Evolutionary conservation across 345 rosid genomes (phyloP), one percentile per base, ranked within the genome.

Genomic region (Microthlaspi erraticum): DNA sequence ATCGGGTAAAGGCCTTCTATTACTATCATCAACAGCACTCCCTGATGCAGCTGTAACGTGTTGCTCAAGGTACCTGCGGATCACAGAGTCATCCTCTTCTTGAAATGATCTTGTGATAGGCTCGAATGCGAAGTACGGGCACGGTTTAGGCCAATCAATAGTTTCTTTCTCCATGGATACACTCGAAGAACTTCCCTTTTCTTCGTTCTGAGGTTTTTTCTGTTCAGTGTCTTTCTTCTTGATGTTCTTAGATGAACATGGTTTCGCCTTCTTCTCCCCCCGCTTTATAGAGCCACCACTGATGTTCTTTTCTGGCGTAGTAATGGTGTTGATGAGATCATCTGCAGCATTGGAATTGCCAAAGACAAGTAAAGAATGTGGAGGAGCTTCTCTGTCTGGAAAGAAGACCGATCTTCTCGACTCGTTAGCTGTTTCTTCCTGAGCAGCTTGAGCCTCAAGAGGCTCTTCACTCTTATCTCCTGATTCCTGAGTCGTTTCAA

Each of bases 111-210:
- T 83, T 17, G 81, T 70, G 64, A 81, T 73, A 48, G 86, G 85
- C 81, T 82, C 85, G 75, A 77, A 80, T 45, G 92, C 78, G 50
- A 78, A 85, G 60, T 81, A 54, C 9, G 80, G 79, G 65, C 81
- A 67, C 3, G 84, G 84, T 37, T 79, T 80, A 29, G 80, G 72
- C 86, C 87, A 84, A 66, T 32, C 54, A 31, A 44, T n/a, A 64
- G 20, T 3, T 29, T 19, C 48, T 26, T 36, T 36, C 42, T 55
- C 69, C 26, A 5, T 18, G 26, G 1, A 0, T 53, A 32, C 38
- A 32, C 50, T 66, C 31, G 46, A 49, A 66, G 46, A 49, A 66
- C 60, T 65, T 57, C 34, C 29, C 71, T 46, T 73, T 17, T 57
- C 38, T 36, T 57, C 50, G 4, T 16, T 2, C 4, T 26, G 20